Evolutionary conservation across 1,284 basidiomycete species (phyloP).

Genomic region (Agaricales sp.): DNA sequence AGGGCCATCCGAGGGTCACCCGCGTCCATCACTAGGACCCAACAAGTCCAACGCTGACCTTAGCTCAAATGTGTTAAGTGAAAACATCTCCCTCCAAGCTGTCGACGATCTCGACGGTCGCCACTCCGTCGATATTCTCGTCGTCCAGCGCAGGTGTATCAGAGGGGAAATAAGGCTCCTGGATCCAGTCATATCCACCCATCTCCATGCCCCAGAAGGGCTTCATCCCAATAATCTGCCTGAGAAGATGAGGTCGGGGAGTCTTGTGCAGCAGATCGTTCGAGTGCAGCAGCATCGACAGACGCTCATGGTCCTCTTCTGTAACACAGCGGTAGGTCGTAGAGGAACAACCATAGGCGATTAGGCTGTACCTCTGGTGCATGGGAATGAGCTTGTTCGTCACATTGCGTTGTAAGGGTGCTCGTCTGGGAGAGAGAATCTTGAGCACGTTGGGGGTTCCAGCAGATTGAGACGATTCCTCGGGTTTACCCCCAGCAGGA

Average conservation of each 20-base stretch:
- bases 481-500: background rate
- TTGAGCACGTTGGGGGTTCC: background rate
- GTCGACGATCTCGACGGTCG: background rate
- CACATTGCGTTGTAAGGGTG: background rate
- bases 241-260: background rate
- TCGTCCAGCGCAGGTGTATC: background rate
- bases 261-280: background rate
- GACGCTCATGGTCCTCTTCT: background rate
- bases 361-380: no score
- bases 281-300: background rate
- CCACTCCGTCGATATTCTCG: background rate
- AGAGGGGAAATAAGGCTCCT: background rate
- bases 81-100: background rate
- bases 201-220: no score
- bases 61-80: no score
- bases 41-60: no score
- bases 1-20: no score
- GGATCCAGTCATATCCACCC: background rate
- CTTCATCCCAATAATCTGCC: background rate
- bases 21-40: no score
- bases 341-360: background rate
- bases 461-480: background rate
- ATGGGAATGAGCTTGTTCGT: background rate
- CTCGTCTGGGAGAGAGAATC: no score
- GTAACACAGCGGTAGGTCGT: background rate